Conservation (phyloP, 257 asterid genomes). For the Knoxia roxburghii region DNA sequence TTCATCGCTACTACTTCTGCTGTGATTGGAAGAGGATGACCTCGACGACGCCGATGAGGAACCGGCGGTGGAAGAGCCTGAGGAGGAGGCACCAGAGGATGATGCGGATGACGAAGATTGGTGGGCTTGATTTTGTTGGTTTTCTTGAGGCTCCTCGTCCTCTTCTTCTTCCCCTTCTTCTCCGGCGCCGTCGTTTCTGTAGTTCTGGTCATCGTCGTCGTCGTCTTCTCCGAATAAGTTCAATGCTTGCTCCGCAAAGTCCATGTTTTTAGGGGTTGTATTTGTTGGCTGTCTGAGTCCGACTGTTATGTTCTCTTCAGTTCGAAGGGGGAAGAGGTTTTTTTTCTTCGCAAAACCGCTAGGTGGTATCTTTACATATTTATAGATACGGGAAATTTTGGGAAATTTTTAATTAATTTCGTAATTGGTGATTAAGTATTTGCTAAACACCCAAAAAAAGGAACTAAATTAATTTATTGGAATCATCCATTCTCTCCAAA, state of each 20-base stretch:
- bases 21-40: constrained; percentile 46
- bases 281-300: background rate
- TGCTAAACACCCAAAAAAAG: no score
- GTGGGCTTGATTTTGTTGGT: constrained; percentile 27
- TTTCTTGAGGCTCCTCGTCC: constrained; percentile 19
- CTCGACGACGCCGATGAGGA: constrained; percentile 42
- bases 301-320: background rate
- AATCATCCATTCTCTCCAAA: no score
- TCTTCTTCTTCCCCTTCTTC: constrained; percentile 21
- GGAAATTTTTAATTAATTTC: no score
- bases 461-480: no score
- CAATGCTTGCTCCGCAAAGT: constrained; percentile 56
- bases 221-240: constrained; percentile 62
- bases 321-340: background rate
- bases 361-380: no score
- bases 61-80: constrained; percentile 32
- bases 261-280: constrained; percentile 24
- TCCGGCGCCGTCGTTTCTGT: constrained; percentile 31
- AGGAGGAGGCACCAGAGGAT: constrained; percentile 39
- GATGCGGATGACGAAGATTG: constrained; percentile 30
- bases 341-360: no score
- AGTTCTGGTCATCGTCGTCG: constrained; percentile 30
- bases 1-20: constrained; percentile 35
- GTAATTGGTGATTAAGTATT: no score
- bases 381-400: no score